Evolutionary conservation across 495 filamentous ascomycete genomes (phyloP).

Genomic region (Platismatia glauca): DNA sequence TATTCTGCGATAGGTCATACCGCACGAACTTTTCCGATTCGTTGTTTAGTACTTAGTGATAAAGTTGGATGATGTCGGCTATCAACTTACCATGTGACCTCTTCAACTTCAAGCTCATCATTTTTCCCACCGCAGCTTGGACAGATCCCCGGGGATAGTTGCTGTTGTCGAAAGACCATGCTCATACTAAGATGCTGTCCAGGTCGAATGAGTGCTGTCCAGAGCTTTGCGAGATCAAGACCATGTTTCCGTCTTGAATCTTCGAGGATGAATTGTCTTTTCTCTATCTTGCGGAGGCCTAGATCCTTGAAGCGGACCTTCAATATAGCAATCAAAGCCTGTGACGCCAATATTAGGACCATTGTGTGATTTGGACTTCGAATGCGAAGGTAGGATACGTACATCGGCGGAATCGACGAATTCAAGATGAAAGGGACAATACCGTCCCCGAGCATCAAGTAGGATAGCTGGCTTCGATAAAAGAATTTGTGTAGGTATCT

Average conservation of each 20-base stretch:
- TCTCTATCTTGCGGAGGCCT: conserved; percentile 3
- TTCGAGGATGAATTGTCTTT: neutral
- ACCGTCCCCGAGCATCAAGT: neutral
- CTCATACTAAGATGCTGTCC: neutral
- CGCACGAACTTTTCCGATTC: neutral
- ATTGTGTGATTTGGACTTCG: neutral
- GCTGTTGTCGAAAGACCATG: neutral
- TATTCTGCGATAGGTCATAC: neutral
- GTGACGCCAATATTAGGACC: neutral
- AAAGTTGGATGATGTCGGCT: no score
- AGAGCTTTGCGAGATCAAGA: neutral
- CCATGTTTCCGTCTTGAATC: neutral
- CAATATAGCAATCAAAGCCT: neutral
- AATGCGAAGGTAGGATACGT: no score
- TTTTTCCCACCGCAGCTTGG: no score
- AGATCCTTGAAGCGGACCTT: neutral
- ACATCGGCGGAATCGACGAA: neutral
- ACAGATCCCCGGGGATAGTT: neutral
- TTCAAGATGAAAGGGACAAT: neutral
- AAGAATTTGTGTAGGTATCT: neutral
- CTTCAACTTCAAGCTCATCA: no score
- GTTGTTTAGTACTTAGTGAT: no score
- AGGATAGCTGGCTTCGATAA: neutral
- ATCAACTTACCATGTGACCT: no score
- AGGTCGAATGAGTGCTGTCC: neutral